Conservation (phyloP, 106 monocot species). For the Dioscorea alata region DNA sequence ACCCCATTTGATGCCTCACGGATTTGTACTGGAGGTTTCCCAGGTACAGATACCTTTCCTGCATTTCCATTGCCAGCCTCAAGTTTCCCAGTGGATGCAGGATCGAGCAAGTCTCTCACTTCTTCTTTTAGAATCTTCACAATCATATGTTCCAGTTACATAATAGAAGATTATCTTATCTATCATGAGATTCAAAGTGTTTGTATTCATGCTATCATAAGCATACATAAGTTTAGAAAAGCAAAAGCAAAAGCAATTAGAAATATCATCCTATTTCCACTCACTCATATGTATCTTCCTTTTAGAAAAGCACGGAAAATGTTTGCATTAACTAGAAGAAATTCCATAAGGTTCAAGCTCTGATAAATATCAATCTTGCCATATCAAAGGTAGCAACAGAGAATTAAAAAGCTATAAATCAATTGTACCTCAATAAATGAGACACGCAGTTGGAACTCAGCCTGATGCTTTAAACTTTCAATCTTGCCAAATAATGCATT, state of each 20-base stretch:
- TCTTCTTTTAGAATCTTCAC: slow-evolving; percentile 98
- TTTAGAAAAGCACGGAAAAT: no score
- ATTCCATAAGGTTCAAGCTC: no score
- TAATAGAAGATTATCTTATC: no score
- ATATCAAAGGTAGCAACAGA: background rate
- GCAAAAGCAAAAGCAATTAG: no score
- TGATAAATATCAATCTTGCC: no score
- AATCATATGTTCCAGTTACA: slow-evolving; percentile 2
- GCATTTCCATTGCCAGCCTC: slow-evolving; percentile 60
- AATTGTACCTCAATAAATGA: slow-evolving; percentile 90
- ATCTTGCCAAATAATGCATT: slow-evolving; percentile 74
- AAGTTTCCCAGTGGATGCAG: slow-evolving; percentile 39
- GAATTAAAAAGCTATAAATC: background rate
- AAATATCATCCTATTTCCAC: no score
- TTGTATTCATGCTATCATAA: no score
- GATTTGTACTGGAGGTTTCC: slow-evolving; percentile 91
- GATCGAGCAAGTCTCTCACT: slow-evolving; percentile 88
- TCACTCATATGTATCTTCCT: no score
- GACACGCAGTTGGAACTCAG: slow-evolving; percentile 87
- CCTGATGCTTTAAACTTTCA: slow-evolving; percentile 60
- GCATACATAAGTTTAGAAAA: no score
- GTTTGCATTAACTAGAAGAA: no score
- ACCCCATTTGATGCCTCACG: slow-evolving; percentile 95
- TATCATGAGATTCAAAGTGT: no score
- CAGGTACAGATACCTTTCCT: slow-evolving; percentile 53